Evolutionary conservation across 2,329 filamentous ascomycete genomes (phyloP), one percentile per base, ranked within the genome.

Genomic region (Thelonectria discophora): DNA sequence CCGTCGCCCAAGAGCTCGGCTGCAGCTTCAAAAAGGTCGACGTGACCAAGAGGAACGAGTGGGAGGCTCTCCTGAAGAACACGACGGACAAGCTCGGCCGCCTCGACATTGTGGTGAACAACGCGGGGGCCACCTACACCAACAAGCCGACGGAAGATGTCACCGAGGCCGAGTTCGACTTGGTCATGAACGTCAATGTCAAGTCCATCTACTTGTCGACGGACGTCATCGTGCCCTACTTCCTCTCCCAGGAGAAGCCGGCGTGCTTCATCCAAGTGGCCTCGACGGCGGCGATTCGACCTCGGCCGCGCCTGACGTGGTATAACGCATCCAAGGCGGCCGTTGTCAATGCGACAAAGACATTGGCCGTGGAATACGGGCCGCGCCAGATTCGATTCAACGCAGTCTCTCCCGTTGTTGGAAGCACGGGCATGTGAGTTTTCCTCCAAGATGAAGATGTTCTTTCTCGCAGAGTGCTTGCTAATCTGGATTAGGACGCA

Each of bases 371-470:
- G 1, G 90, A 93, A 74, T 93, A 90, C 68, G 91, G 88, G 0
- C 83, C 86, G 0, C 84, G 90, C 56, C 84, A 91, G 66, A 91
- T 94, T 65, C 85, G 90, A 0, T 88, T 93, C 69, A 92, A 92
- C 65, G 84, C 86, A 2, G 86, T 93, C 13, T 90, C 88, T 48
- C 90, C 90, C 0, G 82, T 92, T 0, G 80, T 92, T 1, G 88
- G 86, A 1, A 86, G 82, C 15, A 93, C 90, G 0, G 88, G 86
- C 3, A 81, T 92, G 79, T 77, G 43, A 72, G 76, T 5, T 15
- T 11, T 37, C 34, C 11, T 12, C 7, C 11, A 24, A 24, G 3
- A 24, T 15, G 34, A 24, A 24, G 3, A 24, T 37, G 2, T 13
- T 15, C 4, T 17, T 8, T 53, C 10, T 46, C 5, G 13, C 18